These are phyloP conservation scores for Skeletonema potamos DNA, from an alignment of 108 stramenopile genomes.

Conservation along the genomic window DNA sequence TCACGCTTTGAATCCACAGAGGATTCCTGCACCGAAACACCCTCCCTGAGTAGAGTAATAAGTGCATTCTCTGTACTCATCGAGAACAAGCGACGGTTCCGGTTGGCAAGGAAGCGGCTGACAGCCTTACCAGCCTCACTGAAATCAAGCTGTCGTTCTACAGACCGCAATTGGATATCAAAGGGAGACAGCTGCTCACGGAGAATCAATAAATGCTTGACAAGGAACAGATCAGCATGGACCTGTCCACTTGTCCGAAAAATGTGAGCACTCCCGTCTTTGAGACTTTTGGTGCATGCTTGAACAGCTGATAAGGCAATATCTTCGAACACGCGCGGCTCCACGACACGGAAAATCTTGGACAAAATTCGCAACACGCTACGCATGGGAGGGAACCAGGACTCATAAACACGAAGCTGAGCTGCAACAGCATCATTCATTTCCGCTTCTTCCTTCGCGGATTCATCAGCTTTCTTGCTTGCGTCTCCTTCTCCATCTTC, in stretches of 20 bases:
- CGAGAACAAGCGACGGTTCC: slow-evolving; percentile 84
- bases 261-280: slow-evolving; percentile 76
- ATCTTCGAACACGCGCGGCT: slow-evolving; percentile 90
- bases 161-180: slow-evolving; percentile 86
- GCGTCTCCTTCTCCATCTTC: slow-evolving; percentile 20
- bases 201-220: slow-evolving; percentile 88
- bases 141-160: slow-evolving; percentile 90
- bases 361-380: slow-evolving; percentile 83
- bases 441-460: slow-evolving; percentile 7
- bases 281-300: slow-evolving; percentile 78
- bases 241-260: slow-evolving; percentile 61
- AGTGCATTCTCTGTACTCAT: slow-evolving; percentile 89
- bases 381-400: slow-evolving; percentile 93
- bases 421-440: slow-evolving; percentile 63
- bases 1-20: slow-evolving; percentile 90
- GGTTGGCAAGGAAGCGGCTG: slow-evolving; percentile 83
- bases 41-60: slow-evolving; percentile 83
- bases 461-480: not conserved
- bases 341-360: slow-evolving; percentile 92
- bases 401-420: slow-evolving; percentile 78
- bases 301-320: slow-evolving; percentile 83
- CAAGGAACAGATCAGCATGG: slow-evolving; percentile 87
- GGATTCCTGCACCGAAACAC: slow-evolving; percentile 82
- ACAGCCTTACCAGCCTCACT: slow-evolving; percentile 86
- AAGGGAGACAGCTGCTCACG: slow-evolving; percentile 94